Percentiles rank a stretch among this genome's conserved stretches.
phyloP scores from a whole-genome alignment of 202 grass and related monocot species.

The Tripidium arundinaceum region DNA sequence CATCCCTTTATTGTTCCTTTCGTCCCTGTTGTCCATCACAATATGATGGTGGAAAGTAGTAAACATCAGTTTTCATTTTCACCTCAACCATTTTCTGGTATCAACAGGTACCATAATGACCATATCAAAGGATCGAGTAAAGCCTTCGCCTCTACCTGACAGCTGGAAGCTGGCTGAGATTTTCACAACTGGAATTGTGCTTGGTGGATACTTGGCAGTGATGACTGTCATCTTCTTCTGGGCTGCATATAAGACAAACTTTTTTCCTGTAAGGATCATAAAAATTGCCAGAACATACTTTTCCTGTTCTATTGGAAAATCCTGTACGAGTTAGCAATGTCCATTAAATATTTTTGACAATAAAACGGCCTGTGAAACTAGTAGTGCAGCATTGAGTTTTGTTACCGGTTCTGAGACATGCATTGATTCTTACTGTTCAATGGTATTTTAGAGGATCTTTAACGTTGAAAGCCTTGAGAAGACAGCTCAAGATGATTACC shows the following conservation, averaged over 20 bases:
- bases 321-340: too few species aligned
- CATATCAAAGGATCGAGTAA: slow-evolving; percentile 84
- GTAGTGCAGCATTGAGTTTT: too few species aligned
- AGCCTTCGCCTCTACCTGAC: slow-evolving; percentile 69
- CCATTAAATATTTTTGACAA: not conserved
- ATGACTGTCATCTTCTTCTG: slow-evolving; percentile 88
- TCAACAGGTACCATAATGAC: slow-evolving; percentile 88
- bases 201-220: slow-evolving; percentile 67
- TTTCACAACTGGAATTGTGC: slow-evolving; percentile 67
- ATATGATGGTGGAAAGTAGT: too few species aligned
- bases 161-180: slow-evolving; percentile 80
- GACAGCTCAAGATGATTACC: slow-evolving; percentile 51
- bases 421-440: not conserved
- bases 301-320: too few species aligned
- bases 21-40: too few species aligned
- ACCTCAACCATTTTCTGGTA: too few species aligned
- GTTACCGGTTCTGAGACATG: too few species aligned
- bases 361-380: too few species aligned
- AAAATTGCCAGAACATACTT: too few species aligned
- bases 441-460: slow-evolving; percentile 35
- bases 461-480: slow-evolving; percentile 58
- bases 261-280: slow-evolving; percentile 58
- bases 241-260: slow-evolving; percentile 59
- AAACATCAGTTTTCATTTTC: too few species aligned
- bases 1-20: not conserved